A percentile compares a stretch with the other conserved stretches of the same genome.
phyloP scores from a whole-genome alignment of 1,284 basidiomycete species.

The Pisolithus thermaeus region DNA sequence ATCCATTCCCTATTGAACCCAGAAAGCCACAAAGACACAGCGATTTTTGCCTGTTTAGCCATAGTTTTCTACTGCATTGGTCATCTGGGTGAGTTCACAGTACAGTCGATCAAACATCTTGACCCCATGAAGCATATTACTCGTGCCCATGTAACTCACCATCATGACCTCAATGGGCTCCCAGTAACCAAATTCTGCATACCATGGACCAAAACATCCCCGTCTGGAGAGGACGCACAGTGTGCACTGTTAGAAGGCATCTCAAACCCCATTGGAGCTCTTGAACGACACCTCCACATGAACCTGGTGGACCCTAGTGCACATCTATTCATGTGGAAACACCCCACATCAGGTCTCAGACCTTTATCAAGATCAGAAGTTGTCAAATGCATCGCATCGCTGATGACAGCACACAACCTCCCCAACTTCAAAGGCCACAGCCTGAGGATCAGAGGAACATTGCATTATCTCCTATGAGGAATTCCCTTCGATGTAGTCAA shows the following conservation, averaged over 20 bases:
- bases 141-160: constrained; percentile 10
- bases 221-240: constrained; percentile 21
- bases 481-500: constrained; percentile 7
- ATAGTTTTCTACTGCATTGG: constrained; percentile 28
- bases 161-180: not conserved
- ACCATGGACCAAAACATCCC: constrained; percentile 7
- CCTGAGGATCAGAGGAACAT: constrained; percentile 1
- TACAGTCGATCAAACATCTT: constrained; percentile 15
- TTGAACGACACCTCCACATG: constrained; percentile 1
- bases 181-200: not conserved
- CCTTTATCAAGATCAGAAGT: constrained; percentile 3
- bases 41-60: constrained; percentile 29
- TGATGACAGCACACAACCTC: not conserved
- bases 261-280: not conserved
- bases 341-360: not conserved
- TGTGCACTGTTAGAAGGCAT: not conserved
- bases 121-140: not conserved
- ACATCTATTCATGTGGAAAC: constrained; percentile 7
- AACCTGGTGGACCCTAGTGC: not conserved
- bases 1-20: constrained; percentile 17
- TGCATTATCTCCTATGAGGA: constrained; percentile 3
- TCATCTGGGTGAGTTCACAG: constrained; percentile 6
- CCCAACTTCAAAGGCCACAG: constrained; percentile 9
- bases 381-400: not conserved
- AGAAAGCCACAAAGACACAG: constrained; percentile 22